Conservation (phyloP, 1,139 yeast species). For the Scheffersomyces segobiensis region DNA sequence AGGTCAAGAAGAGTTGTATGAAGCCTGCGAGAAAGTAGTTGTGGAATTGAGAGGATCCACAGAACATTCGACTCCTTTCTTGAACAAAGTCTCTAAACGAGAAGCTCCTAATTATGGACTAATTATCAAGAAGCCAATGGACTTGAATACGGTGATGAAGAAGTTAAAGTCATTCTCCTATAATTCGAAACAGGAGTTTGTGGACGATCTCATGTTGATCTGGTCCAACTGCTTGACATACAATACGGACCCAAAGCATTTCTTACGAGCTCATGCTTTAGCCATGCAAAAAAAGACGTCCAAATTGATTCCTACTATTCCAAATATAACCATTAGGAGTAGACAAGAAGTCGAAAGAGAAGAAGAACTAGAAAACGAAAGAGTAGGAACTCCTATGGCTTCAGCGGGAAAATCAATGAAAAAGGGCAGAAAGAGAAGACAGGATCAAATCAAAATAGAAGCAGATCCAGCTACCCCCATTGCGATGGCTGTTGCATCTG, state of each 20-base stretch:
- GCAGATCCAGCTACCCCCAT: conserved; percentile 7
- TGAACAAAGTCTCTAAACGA: conserved; percentile 90
- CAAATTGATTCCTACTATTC: conserved; percentile 77
- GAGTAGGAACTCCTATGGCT: conserved; percentile 30
- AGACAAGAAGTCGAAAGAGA: conserved; percentile 87
- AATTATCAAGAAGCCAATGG: conserved; percentile 94
- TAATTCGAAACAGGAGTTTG: conserved; percentile 82
- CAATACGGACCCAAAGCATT: conserved; percentile 94
- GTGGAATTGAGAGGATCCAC: conserved; percentile 87
- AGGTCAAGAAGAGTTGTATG: conserved; percentile 97
- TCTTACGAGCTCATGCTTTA: conserved; percentile 83
- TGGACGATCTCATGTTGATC: conserved; percentile 88
- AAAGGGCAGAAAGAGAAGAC: conserved; percentile 45
- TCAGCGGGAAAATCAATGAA: conserved; percentile 37
- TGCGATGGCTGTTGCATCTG: conserved; percentile 11
- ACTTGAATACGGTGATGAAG: conserved; percentile 88
- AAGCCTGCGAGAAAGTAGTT: conserved; percentile 95
- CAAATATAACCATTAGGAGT: conserved; percentile 79
- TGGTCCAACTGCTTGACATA: conserved; percentile 94
- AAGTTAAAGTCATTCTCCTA: conserved; percentile 82
- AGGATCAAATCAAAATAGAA: conserved; percentile 36
- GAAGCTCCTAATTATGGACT: conserved; percentile 97
- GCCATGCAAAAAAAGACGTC: conserved; percentile 94
- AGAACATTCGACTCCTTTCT: conserved; percentile 94
- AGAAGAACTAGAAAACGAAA: conserved; percentile 40